A percentile compares a stretch with the other conserved stretches of the same genome.
phyloP scores from a whole-genome alignment of 495 filamentous ascomycete genomes.

The Hypoxylon perforatum region DNA sequence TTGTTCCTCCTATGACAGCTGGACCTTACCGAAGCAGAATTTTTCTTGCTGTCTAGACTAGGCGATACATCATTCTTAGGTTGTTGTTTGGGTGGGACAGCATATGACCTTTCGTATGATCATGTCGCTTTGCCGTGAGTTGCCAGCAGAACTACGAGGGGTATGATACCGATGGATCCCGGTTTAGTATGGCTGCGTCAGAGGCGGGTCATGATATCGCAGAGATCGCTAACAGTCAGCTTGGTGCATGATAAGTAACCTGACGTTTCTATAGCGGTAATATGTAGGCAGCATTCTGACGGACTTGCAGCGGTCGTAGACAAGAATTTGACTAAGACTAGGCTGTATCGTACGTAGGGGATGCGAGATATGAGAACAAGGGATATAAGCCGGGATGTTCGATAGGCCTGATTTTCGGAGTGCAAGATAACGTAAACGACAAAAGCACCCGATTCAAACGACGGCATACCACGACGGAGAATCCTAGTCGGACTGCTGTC shows the following conservation, averaged over 20 bases:
- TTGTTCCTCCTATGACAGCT: background rate
- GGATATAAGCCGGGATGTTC: constrained; percentile 22
- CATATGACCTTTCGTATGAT: constrained; percentile 25
- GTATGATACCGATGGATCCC: constrained; percentile 7
- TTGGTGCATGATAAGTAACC: constrained; percentile 24
- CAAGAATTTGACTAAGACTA: constrained; percentile 28
- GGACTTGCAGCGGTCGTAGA: constrained; percentile 29
- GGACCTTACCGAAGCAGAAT: background rate
- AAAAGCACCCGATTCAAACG: background rate
- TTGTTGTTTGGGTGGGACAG: constrained; percentile 32
- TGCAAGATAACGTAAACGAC: constrained; percentile 18
- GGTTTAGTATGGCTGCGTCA: constrained; percentile 33
- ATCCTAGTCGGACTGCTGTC: constrained; percentile 5
- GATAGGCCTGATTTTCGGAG: constrained; percentile 19
- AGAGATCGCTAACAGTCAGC: constrained; percentile 9
- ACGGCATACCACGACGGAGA: constrained; percentile 1
- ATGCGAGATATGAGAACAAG: constrained; percentile 11
- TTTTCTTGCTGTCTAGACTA: background rate
- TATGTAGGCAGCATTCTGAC: constrained; percentile 1
- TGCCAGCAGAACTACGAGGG: constrained; percentile 18
- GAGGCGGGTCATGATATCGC: constrained; percentile 33
- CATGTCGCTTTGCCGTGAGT: constrained; percentile 9
- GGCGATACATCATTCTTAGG: constrained; percentile 22
- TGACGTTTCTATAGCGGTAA: constrained; percentile 21
- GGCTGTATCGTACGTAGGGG: background rate